phyloP scores from a whole-genome alignment of 805 yeast species.

The Myxozyma udenii region DNA sequence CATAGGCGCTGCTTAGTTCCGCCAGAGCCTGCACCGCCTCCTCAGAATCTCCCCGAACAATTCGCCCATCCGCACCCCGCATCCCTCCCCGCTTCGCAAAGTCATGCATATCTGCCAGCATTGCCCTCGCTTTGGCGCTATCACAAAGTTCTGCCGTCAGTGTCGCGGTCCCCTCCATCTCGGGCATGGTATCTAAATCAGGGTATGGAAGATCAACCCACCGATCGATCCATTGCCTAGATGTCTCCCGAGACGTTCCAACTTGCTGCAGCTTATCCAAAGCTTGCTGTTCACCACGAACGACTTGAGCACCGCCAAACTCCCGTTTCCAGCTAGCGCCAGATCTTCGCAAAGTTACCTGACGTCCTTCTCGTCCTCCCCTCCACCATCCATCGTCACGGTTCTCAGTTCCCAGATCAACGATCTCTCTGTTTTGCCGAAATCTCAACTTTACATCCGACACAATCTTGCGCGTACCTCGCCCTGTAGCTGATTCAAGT shows the following conservation, averaged over 20 bases:
- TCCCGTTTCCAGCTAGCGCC: neutral
- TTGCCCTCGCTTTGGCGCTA: neutral
- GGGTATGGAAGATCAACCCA: neutral
- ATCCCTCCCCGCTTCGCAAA: neutral
- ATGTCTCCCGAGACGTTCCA: neutral
- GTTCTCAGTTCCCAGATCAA: neutral
- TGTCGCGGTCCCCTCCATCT: neutral
- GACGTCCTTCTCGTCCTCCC: conserved; percentile 1
- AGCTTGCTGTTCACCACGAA: neutral
- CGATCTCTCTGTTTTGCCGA: neutral
- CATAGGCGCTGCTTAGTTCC: neutral
- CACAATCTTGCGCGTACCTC: conserved; percentile 3
- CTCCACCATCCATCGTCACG: neutral
- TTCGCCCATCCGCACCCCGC: neutral
- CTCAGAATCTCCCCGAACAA: neutral
- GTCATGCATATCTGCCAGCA: neutral
- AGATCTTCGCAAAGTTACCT: neutral
- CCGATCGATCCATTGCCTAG: neutral
- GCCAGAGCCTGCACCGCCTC: neutral
- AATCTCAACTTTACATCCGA: neutral
- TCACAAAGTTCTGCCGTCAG: neutral
- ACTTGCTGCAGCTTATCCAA: too few species aligned
- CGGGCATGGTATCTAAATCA: neutral
- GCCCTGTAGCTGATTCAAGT: conserved; percentile 12
- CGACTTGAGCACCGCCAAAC: conserved; percentile 5